These are phyloP conservation scores for Paulownia fortunei DNA, from an alignment of 257 asterid species.

Conservation along the genomic window DNA sequence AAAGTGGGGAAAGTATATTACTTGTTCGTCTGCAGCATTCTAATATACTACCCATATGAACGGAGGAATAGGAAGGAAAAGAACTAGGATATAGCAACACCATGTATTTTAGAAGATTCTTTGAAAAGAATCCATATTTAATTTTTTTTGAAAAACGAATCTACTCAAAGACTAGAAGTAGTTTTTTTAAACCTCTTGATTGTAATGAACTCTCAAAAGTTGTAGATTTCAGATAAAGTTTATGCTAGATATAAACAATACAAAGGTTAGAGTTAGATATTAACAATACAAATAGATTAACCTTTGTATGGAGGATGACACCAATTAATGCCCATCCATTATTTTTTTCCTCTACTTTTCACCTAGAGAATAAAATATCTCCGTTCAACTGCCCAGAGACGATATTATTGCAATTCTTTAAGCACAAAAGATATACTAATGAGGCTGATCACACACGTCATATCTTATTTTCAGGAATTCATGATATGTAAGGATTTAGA, in stretches of 20 bases:
- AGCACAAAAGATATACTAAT: constrained; percentile 4
- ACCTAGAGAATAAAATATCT: background rate
- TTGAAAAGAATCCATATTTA: background rate
- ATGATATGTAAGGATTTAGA: background rate
- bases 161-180: background rate
- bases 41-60: background rate
- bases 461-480: constrained; percentile 7
- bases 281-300: background rate
- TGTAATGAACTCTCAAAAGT: background rate
- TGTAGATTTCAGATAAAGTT: background rate
- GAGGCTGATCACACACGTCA: background rate
- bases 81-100: background rate
- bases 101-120: background rate
- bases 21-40: background rate
- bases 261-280: background rate
- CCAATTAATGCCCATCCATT: background rate
- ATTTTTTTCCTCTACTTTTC: background rate
- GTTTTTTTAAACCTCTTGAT: background rate
- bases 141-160: background rate
- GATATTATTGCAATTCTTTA: background rate
- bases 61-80: background rate
- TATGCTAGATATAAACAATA: background rate
- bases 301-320: background rate
- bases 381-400: background rate
- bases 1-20: background rate